These are phyloP conservation scores for Xylaria sp. DNA, from an alignment of 2,329 filamentous ascomycete species.

Conservation along the genomic window DNA sequence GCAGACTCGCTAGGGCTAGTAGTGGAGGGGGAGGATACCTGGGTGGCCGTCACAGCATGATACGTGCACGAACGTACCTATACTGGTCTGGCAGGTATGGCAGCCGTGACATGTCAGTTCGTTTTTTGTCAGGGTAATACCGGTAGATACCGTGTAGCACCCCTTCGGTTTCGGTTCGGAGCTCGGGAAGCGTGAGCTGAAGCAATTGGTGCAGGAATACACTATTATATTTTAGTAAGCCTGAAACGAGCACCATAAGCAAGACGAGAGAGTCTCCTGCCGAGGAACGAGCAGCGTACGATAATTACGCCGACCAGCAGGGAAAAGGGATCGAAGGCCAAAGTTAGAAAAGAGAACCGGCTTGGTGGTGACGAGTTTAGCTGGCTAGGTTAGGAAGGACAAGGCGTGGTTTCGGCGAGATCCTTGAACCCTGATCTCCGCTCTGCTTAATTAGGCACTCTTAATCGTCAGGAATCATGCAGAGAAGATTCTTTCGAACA, in stretches of 20 bases:
- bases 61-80: conserved; percentile 12
- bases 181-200: conserved; percentile 28
- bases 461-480: conserved; percentile 34
- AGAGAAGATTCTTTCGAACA: conserved; percentile 35
- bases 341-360: conserved; percentile 8
- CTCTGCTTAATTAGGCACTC: conserved; percentile 18
- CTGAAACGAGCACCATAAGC: conserved; percentile 1
- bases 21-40: background rate
- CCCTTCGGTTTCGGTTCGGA: conserved; percentile 11
- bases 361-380: conserved; percentile 17
- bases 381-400: conserved; percentile 27
- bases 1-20: too few species aligned
- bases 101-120: conserved; percentile 13
- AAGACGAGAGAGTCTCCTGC: background rate
- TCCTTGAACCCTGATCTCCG: conserved; percentile 24
- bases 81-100: background rate
- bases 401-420: conserved; percentile 25
- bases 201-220: conserved; percentile 21
- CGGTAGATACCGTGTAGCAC: background rate
- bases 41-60: conserved; percentile 4
- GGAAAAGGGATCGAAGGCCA: conserved; percentile 4
- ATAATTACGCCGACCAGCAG: conserved; percentile 24
- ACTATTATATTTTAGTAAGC: conserved; percentile 32
- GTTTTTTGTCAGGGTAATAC: conserved; percentile 14
- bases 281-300: conserved; percentile 15